Evolutionary conservation across 495 filamentous ascomycete genomes (phyloP).

Genomic region (Aspergillus nanangensis): DNA sequence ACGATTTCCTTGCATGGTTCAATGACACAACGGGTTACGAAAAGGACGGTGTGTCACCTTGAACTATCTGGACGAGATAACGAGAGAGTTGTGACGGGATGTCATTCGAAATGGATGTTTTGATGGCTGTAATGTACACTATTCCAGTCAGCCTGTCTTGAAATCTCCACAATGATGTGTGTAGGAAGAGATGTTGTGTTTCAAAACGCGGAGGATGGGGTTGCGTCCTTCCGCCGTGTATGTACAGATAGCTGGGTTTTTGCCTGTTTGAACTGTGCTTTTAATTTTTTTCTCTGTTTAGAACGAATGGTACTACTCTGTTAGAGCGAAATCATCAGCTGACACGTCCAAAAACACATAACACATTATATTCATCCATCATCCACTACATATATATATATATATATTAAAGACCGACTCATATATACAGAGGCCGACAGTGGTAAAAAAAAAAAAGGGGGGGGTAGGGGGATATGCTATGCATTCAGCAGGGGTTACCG

Average conservation of each 20-base stretch:
- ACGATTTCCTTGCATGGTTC: slow-evolving; percentile 12
- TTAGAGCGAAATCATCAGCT: slow-evolving; percentile 4
- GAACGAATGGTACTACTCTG: slow-evolving; percentile 22
- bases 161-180: too few relatives aligned
- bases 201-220: slow-evolving; percentile 7
- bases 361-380: neutral
- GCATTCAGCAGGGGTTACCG: neutral
- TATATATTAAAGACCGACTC: too few relatives aligned
- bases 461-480: neutral
- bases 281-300: slow-evolving; percentile 30
- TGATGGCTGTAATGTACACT: too few relatives aligned
- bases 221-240: slow-evolving; percentile 27
- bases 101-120: neutral
- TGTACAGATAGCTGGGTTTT: slow-evolving; percentile 50
- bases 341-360: neutral
- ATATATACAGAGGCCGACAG: neutral
- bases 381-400: too few relatives aligned
- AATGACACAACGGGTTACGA: slow-evolving; percentile 8
- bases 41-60: slow-evolving; percentile 2
- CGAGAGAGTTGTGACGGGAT: slow-evolving; percentile 5
- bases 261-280: slow-evolving; percentile 38
- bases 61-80: slow-evolving; percentile 4
- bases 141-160: too few relatives aligned
- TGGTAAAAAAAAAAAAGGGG: neutral
- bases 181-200: too few relatives aligned